A percentile compares a stretch with the other conserved stretches of the same genome.
phyloP scores from a whole-genome alignment of 2,329 filamentous ascomycete species.

The Penicillium sp. region DNA sequence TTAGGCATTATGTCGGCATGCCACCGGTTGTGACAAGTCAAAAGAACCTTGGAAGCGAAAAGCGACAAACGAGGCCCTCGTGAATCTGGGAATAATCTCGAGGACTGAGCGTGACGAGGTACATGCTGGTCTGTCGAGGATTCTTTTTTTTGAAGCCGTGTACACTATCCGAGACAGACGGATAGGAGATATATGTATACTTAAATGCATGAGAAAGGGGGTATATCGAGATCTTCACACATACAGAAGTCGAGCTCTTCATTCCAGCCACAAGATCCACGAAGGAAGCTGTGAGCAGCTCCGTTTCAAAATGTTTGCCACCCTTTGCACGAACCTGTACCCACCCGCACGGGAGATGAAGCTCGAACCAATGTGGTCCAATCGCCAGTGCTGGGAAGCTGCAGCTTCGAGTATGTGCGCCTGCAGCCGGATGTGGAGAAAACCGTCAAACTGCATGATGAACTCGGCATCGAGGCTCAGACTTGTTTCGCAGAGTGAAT shows the following conservation, averaged over 20 bases:
- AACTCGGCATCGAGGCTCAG: constrained; percentile 3
- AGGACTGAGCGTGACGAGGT: constrained; percentile 16
- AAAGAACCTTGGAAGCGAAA: not conserved
- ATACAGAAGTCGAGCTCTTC: not conserved
- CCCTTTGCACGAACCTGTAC: not conserved
- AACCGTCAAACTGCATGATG: not conserved
- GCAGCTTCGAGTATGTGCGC: not conserved
- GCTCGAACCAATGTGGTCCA: not conserved
- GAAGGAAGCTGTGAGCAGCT: not conserved
- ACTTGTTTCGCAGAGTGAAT: not conserved
- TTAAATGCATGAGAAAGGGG: constrained; percentile 8
- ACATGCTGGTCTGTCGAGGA: constrained; percentile 11
- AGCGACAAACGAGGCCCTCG: not conserved
- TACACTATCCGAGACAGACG: constrained; percentile 27
- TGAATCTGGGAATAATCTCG: constrained; percentile 2
- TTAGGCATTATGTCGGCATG: not conserved
- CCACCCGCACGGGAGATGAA: not conserved
- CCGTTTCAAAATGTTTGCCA: not conserved
- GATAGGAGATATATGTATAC: constrained; percentile 13
- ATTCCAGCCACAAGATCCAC: not conserved
- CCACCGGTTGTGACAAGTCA: not conserved
- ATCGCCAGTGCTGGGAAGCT: not conserved
- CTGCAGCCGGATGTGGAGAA: not conserved
- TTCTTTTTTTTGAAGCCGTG: constrained; percentile 9
- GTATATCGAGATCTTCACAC: constrained; percentile 1